phyloP scores from a whole-genome alignment of 352 stramenopile species.

The Globisporangium nunn region DNA sequence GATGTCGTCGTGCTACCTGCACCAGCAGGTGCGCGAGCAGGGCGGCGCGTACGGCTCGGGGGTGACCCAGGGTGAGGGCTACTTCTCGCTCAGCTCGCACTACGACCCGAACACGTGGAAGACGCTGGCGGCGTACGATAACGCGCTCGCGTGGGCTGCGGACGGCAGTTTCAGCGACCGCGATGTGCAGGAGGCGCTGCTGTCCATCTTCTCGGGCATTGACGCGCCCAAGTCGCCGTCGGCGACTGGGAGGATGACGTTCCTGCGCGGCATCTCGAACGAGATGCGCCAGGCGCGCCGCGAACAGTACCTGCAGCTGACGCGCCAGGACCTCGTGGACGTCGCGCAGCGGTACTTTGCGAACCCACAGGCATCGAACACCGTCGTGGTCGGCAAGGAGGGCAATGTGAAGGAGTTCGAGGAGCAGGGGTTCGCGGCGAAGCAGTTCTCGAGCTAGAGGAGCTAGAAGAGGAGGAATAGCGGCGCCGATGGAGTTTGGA shows the following conservation, averaged over 20 bases:
- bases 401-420: constrained; percentile 33
- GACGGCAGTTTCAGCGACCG: constrained; percentile 55
- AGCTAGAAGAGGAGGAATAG: not conserved
- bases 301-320: constrained; percentile 57
- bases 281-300: constrained; percentile 71
- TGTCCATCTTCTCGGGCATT: constrained; percentile 70
- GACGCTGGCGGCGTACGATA: constrained; percentile 67
- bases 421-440: constrained; percentile 30
- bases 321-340: constrained; percentile 35
- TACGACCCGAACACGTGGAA: constrained; percentile 81
- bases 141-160: constrained; percentile 41
- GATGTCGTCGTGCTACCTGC: constrained; percentile 78
- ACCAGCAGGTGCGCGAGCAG: constrained; percentile 77
- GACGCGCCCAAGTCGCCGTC: constrained; percentile 75
- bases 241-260: constrained; percentile 67
- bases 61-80: constrained; percentile 65
- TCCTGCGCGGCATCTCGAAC: constrained; percentile 77
- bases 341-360: constrained; percentile 49
- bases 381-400: constrained; percentile 65
- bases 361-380: constrained; percentile 5
- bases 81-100: constrained; percentile 78
- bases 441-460: constrained; percentile 22
- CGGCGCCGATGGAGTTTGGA: too few relatives aligned
- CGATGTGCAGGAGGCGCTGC: constrained; percentile 72
- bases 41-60: constrained; percentile 72